These are phyloP conservation scores for Debaryomyces maramus DNA, from an alignment of 805 yeast species.

Conservation along the genomic window DNA sequence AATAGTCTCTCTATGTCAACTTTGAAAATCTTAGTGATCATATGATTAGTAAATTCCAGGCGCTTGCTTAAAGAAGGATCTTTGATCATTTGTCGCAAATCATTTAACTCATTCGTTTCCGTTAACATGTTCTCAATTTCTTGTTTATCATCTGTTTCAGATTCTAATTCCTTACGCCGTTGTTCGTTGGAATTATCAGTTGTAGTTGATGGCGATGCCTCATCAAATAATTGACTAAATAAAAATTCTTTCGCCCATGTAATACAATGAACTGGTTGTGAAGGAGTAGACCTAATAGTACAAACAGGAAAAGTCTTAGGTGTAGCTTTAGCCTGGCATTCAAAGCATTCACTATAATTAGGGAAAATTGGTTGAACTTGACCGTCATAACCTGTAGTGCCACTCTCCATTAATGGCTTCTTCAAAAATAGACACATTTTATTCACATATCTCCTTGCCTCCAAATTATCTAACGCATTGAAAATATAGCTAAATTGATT, in stretches of 20 bases:
- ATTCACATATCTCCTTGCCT: conserved; percentile 92
- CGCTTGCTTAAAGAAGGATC: conserved; percentile 11
- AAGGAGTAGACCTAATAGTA: conserved; percentile 94
- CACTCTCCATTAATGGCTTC: conserved; percentile 85
- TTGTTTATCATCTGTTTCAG: conserved; percentile 62
- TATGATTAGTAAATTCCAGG: conserved; percentile 30
- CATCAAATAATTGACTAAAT: conserved; percentile 76
- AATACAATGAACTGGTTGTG: conserved; percentile 92
- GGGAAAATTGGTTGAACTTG: conserved; percentile 92
- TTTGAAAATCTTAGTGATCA: conserved; percentile 61
- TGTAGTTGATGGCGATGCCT: conserved; percentile 29
- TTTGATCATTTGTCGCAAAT: conserved; percentile 25
- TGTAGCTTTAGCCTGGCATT: conserved; percentile 81
- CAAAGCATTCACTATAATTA: conserved; percentile 84
- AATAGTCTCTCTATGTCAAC: conserved; percentile 79
- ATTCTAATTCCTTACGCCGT: conserved; percentile 14
- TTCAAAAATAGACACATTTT: conserved; percentile 70
- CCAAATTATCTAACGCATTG: conserved; percentile 92
- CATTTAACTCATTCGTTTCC: conserved; percentile 65
- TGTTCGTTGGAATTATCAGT: conserved; percentile 22
- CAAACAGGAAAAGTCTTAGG: conserved; percentile 95
- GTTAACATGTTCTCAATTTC: conserved; percentile 64
- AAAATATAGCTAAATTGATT: conserved; percentile 72
- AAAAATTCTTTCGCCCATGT: conserved; percentile 97
- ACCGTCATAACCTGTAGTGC: conserved; percentile 94